phyloP scores from a whole-genome alignment of 2,329 filamentous ascomycete genomes.

The Curvularia sp. region DNA sequence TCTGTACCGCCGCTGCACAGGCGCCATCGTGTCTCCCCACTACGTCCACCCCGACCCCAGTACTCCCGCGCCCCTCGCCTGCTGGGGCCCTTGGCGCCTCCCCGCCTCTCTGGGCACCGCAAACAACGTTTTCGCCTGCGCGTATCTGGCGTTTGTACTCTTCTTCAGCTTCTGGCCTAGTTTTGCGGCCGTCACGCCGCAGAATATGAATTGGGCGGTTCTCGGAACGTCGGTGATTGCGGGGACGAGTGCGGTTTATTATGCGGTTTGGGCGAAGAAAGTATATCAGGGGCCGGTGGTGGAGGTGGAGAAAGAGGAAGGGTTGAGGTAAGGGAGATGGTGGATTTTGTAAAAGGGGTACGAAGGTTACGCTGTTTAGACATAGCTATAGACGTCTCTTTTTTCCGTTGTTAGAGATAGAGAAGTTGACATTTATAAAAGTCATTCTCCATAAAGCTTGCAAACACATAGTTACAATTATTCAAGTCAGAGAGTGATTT shows the following conservation, averaged over 20 bases:
- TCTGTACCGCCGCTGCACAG: slow-evolving; percentile 37
- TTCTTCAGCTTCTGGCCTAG: slow-evolving; percentile 43
- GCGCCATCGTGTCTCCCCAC: slow-evolving; percentile 22
- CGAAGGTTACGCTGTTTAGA: too few relatives aligned
- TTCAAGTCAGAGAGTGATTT: too few relatives aligned
- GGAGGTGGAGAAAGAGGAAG: slow-evolving; percentile 16
- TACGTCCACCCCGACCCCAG: slow-evolving; percentile 4
- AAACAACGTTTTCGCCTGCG: slow-evolving; percentile 34
- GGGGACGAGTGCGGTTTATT: slow-evolving; percentile 31
- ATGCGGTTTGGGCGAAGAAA: slow-evolving; percentile 32
- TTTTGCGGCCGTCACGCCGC: slow-evolving; percentile 22
- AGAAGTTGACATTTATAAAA: neutral
- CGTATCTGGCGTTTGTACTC: slow-evolving; percentile 33
- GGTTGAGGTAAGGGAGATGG: neutral
- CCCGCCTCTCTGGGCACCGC: slow-evolving; percentile 27
- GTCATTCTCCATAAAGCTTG: neutral
- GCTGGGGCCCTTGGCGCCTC: slow-evolving; percentile 38
- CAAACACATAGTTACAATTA: neutral
- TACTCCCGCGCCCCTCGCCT: slow-evolving; percentile 4
- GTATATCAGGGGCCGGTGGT: slow-evolving; percentile 38
- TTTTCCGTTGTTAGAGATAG: neutral
- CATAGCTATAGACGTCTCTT: too few relatives aligned
- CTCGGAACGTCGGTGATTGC: slow-evolving; percentile 30
- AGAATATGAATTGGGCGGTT: slow-evolving; percentile 41
- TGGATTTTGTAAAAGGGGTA: neutral